Conservation (phyloP, 1,284 basidiomycete species). For the Trichosporon ovoides region DNA sequence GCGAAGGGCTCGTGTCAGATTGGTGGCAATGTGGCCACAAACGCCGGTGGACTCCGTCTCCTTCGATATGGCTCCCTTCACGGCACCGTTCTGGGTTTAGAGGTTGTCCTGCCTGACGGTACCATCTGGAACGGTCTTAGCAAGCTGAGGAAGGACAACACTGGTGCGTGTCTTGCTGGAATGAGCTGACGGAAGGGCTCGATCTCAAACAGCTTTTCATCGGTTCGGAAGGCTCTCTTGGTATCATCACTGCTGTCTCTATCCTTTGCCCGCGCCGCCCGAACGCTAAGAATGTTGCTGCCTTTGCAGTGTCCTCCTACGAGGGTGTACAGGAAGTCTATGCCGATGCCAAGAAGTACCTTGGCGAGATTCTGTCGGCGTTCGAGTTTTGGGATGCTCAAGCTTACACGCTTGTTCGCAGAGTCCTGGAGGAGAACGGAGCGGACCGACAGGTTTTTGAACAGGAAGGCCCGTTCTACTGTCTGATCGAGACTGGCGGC, state of each 20-base stretch:
- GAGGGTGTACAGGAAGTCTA: conserved; percentile 55
- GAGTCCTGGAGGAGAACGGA: conserved; percentile 44
- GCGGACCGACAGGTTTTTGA: conserved; percentile 51
- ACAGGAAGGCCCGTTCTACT: conserved; percentile 77
- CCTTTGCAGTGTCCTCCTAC: conserved; percentile 55
- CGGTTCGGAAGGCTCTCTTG: conserved; percentile 92
- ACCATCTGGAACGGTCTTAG: conserved; percentile 81
- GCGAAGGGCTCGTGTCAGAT: conserved; percentile 99
- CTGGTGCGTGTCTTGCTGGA: conserved; percentile 56
- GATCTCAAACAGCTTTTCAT: conserved; percentile 99
- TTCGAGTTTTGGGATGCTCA: conserved; percentile 92
- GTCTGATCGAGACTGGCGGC: conserved; percentile 89
- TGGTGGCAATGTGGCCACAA: conserved; percentile 95
- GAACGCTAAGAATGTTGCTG: conserved; percentile 56
- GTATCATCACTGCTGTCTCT: conserved; percentile 90
- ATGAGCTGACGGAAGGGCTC: conserved; percentile 60
- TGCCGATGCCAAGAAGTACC: conserved; percentile 58
- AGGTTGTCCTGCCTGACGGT: conserved; percentile 95
- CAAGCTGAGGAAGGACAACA: conserved; percentile 90
- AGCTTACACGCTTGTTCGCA: conserved; percentile 70
- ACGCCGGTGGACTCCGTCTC: conserved; percentile 91
- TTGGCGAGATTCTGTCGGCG: conserved; percentile 94
- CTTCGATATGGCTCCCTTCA: conserved; percentile 93
- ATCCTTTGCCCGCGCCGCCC: conserved; percentile 91
- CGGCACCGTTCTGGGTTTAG: conserved; percentile 91